Conservation (phyloP, 1,284 basidiomycete species). For the Ganoderma meredithae region DNA sequence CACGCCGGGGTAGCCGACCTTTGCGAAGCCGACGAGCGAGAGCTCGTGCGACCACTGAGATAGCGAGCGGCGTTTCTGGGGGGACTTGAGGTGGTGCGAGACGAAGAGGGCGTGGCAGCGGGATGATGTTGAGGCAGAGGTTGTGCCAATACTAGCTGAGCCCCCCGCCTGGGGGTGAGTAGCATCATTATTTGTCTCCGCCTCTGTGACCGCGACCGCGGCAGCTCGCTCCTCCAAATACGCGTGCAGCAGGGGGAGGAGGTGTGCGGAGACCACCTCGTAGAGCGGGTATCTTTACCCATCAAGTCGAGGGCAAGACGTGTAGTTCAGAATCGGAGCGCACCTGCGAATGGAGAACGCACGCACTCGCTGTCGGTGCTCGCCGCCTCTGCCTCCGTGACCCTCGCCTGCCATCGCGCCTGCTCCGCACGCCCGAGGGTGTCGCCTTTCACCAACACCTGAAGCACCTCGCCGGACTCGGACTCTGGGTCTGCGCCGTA, state of each 20-base stretch:
- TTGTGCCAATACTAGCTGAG: background rate
- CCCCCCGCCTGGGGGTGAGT: background rate
- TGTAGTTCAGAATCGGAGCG: background rate
- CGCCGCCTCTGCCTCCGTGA: conserved; percentile 48
- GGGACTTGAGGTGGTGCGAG: conserved; percentile 77
- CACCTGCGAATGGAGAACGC: conserved; percentile 36
- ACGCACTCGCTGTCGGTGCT: conserved; percentile 56
- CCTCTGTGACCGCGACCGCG: background rate
- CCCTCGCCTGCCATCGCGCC: conserved; percentile 54
- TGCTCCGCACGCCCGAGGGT: conserved; percentile 57
- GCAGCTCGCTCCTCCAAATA: conserved; percentile 33
- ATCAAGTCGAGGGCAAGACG: background rate
- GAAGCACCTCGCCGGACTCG: background rate
- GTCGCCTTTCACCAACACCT: conserved; percentile 55
- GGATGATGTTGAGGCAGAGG: background rate
- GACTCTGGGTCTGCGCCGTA: conserved; percentile 15
- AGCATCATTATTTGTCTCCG: background rate
- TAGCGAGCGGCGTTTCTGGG: conserved; percentile 71
- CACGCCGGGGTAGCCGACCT: conserved; percentile 76
- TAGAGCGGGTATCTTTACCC: conserved; percentile 63
- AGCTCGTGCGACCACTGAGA: conserved; percentile 66
- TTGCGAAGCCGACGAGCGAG: conserved; percentile 69
- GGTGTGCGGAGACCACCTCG: conserved; percentile 61
- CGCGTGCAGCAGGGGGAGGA: conserved; percentile 64
- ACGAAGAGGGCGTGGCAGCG: conserved; percentile 70